Evolutionary conservation across 177 flowering plant genomes (phyloP).

Genomic region (Vitis hybrid): DNA sequence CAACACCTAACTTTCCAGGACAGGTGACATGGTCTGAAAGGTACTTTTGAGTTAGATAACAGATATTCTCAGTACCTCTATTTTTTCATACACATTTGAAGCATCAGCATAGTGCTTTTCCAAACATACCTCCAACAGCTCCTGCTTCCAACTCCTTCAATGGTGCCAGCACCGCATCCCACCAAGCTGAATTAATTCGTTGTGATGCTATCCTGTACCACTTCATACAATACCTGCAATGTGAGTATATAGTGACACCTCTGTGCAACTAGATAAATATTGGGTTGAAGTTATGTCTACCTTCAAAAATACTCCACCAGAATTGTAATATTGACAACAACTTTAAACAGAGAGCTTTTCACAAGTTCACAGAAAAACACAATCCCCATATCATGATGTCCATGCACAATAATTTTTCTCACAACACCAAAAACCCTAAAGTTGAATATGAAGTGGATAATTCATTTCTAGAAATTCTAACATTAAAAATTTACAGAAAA

Average conservation of each 20-base stretch:
- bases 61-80: slow-evolving; percentile 14
- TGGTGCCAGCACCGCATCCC: slow-evolving; percentile 83
- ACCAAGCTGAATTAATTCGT: slow-evolving; percentile 72
- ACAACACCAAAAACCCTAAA: not conserved
- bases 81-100: slow-evolving; percentile 20
- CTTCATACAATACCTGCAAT: slow-evolving; percentile 82
- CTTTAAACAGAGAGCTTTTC: not conserved
- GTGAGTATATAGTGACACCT: slow-evolving; percentile 1
- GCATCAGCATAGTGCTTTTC: slow-evolving; percentile 18
- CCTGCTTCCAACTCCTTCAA: slow-evolving; percentile 65
- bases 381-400: not conserved
- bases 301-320: not conserved
- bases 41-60: slow-evolving; percentile 4
- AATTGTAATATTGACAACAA: not conserved
- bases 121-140: slow-evolving; percentile 49
- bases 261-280: not conserved
- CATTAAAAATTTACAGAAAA: too few relatives aligned
- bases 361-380: not conserved
- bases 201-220: slow-evolving; percentile 80
- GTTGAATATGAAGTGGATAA: not conserved
- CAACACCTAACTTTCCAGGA: slow-evolving; percentile 3
- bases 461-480: too few relatives aligned
- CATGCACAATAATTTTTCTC: not conserved
- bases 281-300: not conserved
- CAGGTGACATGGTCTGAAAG: slow-evolving; percentile 10